phyloP scores from a whole-genome alignment of 805 yeast genomes.

The Hanseniaspora pseudoguilliermondii region DNA sequence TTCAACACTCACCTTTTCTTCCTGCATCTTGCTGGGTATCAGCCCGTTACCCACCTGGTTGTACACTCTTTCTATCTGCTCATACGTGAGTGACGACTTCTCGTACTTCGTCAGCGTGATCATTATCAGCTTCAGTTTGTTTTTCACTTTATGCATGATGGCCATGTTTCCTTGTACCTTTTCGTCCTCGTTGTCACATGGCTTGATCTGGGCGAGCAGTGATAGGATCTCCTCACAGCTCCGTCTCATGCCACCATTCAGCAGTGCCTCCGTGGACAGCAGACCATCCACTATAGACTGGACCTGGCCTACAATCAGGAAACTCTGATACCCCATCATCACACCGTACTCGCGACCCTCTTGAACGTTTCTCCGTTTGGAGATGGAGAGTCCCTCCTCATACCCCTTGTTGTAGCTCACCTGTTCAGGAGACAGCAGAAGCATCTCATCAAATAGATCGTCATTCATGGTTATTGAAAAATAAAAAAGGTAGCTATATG shows the following conservation, averaged over 20 bases:
- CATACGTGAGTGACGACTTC: background rate
- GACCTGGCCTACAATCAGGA: constrained; percentile 2
- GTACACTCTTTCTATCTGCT: background rate
- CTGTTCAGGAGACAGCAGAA: constrained; percentile 9
- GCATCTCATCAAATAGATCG: constrained; percentile 6
- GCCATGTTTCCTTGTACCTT: background rate
- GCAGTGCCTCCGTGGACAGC: background rate
- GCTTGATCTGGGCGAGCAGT: background rate
- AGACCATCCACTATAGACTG: background rate
- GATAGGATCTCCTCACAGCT: background rate
- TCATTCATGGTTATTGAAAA: background rate
- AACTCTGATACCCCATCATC: constrained; percentile 10
- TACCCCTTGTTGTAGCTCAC: constrained; percentile 1
- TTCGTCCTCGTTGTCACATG: background rate
- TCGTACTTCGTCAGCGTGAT: background rate
- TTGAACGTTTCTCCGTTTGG: constrained; percentile 1
- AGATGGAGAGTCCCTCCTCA: background rate
- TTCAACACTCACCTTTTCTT: background rate
- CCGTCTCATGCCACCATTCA: background rate
- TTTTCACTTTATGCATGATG: background rate
- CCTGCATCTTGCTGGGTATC: background rate
- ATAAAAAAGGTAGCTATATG: background rate
- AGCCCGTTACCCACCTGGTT: constrained; percentile 7
- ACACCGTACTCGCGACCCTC: constrained; percentile 7
- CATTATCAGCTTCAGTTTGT: background rate